These are phyloP conservation scores for Phytophthora meadii DNA, from an alignment of 352 stramenopile genomes.

Conservation along the genomic window DNA sequence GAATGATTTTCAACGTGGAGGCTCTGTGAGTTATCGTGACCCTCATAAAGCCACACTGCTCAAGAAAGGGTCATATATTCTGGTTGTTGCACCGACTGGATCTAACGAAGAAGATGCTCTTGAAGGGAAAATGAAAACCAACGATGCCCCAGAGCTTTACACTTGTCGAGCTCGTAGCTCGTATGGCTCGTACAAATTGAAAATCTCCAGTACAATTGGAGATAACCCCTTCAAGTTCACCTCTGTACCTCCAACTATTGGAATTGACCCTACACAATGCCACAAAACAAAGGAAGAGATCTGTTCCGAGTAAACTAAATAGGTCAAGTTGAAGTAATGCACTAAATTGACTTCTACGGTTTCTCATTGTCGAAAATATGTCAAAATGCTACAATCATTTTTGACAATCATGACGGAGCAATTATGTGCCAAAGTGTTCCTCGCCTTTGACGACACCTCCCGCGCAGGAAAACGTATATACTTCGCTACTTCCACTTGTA, in stretches of 20 bases:
- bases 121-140: slow-evolving; percentile 21
- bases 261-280: slow-evolving; percentile 18
- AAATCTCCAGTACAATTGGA: slow-evolving; percentile 39
- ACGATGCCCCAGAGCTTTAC: slow-evolving; percentile 39
- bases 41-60: slow-evolving; percentile 52
- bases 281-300: slow-evolving; percentile 21
- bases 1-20: slow-evolving; percentile 32
- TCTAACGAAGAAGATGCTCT: slow-evolving; percentile 30
- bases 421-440: slow-evolving; percentile 47
- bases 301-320: slow-evolving; percentile 14
- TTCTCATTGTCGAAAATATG: too few species aligned
- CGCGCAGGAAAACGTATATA: slow-evolving; percentile 61
- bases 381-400: not conserved
- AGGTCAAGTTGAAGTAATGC: not conserved
- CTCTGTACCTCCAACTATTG: slow-evolving; percentile 14
- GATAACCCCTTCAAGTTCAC: slow-evolving; percentile 25
- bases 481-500: not conserved
- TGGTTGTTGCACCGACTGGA: slow-evolving; percentile 44
- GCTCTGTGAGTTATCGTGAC: slow-evolving; percentile 57
- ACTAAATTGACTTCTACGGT: too few species aligned
- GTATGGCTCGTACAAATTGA: slow-evolving; percentile 42
- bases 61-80: slow-evolving; percentile 50
- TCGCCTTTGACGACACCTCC: slow-evolving; percentile 80
- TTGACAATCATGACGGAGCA: slow-evolving; percentile 3
- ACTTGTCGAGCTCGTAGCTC: slow-evolving; percentile 19